Evolutionary conservation across 768 basidiomycete genomes (phyloP), one percentile per base, ranked within the genome.

Genomic region (Leccinum longicurvipes): DNA sequence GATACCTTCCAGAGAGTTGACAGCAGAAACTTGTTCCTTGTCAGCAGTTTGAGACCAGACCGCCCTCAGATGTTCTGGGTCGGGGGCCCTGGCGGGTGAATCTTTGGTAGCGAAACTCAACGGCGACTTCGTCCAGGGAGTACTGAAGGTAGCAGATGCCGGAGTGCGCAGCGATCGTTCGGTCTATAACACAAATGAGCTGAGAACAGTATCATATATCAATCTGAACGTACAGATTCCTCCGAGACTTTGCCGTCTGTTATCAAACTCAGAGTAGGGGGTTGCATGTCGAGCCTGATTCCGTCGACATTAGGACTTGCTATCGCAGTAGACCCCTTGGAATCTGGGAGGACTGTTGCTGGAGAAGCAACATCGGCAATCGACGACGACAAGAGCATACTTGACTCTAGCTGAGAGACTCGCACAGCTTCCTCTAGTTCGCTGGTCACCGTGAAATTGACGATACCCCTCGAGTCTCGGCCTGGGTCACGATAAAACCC

Each of bases 1-100:
- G 54, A 95, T 91, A 17, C 85, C 87, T 66, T 91, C 86, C 55
- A 95, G 73, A 2, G 91, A 93, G 69, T 94, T 95, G 23, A 87
- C 79, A 9, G 82, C 76, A 55, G 85, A 82, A 31, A 80, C 69
- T 51, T 79, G 82, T n/a, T 84, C 77, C 68, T 87, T 86, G 67
- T 84, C 83, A 4, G 90, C 80, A 6, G 86, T 80, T 63, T 90
- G 86, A 19, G 88, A 89, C 89, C 91, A 93, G 8, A 93, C 82
- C 23, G 87, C 85, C 70, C 88, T 92, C 50, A 93, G 74, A 60
- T 89, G 89, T 64, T 91, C 90, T n/a, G 87, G 86, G 67, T 91
- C 89, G 6, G 89, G 87, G 36, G 77, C 79, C 51, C 87, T 79
- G 39, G 82, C 80, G 15, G 86, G 78, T 9, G 84, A 82, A 32